Base-by-base conservation (phyloP, 2,329 filamentous ascomycete genomes). In the Juglanconis juglandina region DNA sequence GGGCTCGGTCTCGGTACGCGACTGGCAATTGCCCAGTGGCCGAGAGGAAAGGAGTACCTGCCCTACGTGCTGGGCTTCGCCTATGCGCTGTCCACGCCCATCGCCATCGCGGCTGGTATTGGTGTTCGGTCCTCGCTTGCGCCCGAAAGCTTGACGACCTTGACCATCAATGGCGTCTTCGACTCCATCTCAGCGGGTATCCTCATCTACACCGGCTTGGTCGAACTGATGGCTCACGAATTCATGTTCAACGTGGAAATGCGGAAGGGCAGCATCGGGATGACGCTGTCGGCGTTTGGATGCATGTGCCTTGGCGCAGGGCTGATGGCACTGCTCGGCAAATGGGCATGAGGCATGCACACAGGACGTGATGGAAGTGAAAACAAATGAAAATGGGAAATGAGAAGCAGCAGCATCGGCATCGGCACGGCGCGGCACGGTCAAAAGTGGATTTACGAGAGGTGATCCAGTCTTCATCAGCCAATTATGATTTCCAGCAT, bases 1-100 rank as follows among this genome's bases (percentile, higher is more conserved):
- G 84, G 85, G 54, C 78, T 87, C 0, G 85, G 84, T 70, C 82
- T 87, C 42, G 85, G 85, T 13, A 82, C 84, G 0, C 77, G 85
- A 53, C 80, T 87, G 70, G 82, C 81, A 4, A 77, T 79, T 30
- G 84, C 87, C 24, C 81, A 78, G 0, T 84, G 82, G 66, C 76
- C 76, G 5, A 69, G 67, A 14, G 69, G 72, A 30, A 60, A 71
- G 0, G 70, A 66, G 39, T 80, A 75, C 76, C 65, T 83, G 52
- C 81, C 81, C 0, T 84, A 79, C 78, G 53, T 73, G 0, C 69
- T 84, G 1, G 81, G 80, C 62, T 35, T 72, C 0, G 75, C 73
- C 0, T 84, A 83, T 63, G 80, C 79, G 0, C 64, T 84, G 9
- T 81, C 81, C 0, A 84, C 81, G 0, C 81, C 81, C 0, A 74